phyloP scores from a whole-genome alignment of 2,329 filamentous ascomycete species.

The Pseudogymnoascus sp. region DNA sequence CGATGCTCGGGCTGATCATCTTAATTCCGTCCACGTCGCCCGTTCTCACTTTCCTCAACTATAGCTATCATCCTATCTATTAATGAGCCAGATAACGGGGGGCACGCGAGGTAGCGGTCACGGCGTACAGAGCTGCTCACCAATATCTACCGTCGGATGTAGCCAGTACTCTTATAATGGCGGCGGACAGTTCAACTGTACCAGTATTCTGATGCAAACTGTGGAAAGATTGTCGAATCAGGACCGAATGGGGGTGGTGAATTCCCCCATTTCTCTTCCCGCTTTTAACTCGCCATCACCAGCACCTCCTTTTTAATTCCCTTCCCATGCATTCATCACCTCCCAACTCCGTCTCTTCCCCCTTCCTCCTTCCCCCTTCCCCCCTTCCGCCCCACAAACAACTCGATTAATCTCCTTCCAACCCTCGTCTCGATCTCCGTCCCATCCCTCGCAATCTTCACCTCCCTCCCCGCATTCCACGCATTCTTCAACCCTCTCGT shows the following conservation, averaged over 20 bases:
- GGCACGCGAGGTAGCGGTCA: neutral
- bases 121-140: neutral
- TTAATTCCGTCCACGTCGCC: neutral
- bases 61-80: no score
- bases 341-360: neutral
- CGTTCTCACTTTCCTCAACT: neutral
- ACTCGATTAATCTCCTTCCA: conserved; percentile 64
- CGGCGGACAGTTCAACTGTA: neutral
- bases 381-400: conserved; percentile 49
- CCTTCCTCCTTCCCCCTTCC: neutral
- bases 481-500: conserved; percentile 82
- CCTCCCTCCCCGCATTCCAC: conserved; percentile 91
- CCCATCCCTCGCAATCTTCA: conserved; percentile 91
- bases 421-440: conserved; percentile 83
- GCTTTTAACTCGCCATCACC: no score
- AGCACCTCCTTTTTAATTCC: no score
- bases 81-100: no score
- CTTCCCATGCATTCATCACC: no score
- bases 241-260: neutral
- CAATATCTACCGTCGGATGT: neutral
- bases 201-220: neutral
- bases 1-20: neutral
- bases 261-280: no score
- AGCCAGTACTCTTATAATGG: conserved; percentile 1
- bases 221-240: neutral